Conservation (phyloP, 2,329 filamentous ascomycete species). For the Phoma sp. region DNA sequence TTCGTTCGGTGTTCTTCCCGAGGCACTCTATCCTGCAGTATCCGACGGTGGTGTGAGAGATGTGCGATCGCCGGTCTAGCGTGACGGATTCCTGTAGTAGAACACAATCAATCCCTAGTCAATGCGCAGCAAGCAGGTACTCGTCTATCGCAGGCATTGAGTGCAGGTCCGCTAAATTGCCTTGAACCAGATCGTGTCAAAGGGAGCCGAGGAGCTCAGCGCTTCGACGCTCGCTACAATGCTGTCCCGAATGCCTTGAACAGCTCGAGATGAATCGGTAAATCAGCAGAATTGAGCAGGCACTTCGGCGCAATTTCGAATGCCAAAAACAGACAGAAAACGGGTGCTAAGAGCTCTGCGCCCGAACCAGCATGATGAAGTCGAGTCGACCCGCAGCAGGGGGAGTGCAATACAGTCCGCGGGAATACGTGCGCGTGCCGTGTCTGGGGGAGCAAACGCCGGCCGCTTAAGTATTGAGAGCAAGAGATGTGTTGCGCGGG, state of each 20-base stretch:
- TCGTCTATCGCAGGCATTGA: background rate
- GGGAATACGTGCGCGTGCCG: slow-evolving; percentile 12
- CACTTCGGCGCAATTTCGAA: background rate
- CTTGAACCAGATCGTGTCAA: slow-evolving; percentile 12
- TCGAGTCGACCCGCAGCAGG: slow-evolving; percentile 10
- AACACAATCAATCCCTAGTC: background rate
- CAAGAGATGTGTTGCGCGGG: slow-evolving; percentile 16
- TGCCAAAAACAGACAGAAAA: too few relatives aligned
- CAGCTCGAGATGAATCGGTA: background rate
- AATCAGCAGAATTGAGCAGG: background rate
- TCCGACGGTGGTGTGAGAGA: slow-evolving; percentile 6
- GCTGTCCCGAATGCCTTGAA: slow-evolving; percentile 8
- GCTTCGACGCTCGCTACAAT: slow-evolving; percentile 10
- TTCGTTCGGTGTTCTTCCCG: slow-evolving; percentile 9
- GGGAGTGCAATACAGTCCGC: slow-evolving; percentile 29
- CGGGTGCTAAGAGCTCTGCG: too few relatives aligned
- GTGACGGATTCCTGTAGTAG: background rate
- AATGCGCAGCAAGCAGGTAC: background rate
- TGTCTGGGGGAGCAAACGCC: slow-evolving; percentile 24
- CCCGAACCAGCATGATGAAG: background rate
- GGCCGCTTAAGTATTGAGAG: background rate
- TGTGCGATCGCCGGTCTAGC: slow-evolving; percentile 7
- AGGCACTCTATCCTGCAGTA: slow-evolving; percentile 5
- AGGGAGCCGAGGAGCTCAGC: slow-evolving; percentile 10
- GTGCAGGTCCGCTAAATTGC: background rate